phyloP scores from a whole-genome alignment of 2,329 filamentous ascomycete species.

The Aspergillus fumigatus region DNA sequence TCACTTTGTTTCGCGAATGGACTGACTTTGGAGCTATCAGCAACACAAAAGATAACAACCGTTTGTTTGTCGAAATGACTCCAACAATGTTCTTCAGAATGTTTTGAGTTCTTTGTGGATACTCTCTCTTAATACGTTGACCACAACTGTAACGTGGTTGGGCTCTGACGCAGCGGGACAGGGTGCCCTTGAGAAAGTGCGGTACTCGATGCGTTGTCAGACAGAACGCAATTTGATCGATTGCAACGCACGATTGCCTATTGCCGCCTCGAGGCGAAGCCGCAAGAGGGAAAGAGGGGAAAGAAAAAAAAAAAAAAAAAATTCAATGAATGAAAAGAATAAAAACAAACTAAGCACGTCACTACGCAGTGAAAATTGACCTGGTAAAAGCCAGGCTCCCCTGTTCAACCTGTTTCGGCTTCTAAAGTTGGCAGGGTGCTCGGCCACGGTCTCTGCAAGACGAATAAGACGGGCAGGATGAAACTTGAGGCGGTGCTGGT shows the following conservation, averaged over 20 bases:
- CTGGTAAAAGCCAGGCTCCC: conserved; percentile 19
- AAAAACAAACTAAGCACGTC: conserved; percentile 7
- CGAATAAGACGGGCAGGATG: conserved; percentile 10
- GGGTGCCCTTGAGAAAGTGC: conserved; percentile 31
- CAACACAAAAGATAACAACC: conserved; percentile 10
- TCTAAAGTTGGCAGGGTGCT: conserved; percentile 17
- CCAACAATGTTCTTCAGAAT: conserved; percentile 20
- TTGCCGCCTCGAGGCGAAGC: conserved; percentile 22
- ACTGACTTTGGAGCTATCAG: conserved; percentile 10
- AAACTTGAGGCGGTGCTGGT: conserved; percentile 29
- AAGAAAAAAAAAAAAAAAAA: too few relatives aligned
- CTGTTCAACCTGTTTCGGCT: conserved; percentile 13
- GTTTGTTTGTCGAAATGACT: conserved; percentile 21
- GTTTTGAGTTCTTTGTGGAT: conserved; percentile 31
- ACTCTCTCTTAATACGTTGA: conserved; percentile 24
- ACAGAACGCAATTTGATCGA: conserved; percentile 22
- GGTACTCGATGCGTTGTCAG: conserved; percentile 43
- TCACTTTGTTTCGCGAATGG: conserved; percentile 17
- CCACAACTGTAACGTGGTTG: conserved; percentile 40
- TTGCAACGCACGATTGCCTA: conserved; percentile 25
- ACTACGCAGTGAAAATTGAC: conserved; percentile 21
- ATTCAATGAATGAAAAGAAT: too few relatives aligned
- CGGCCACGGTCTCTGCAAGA: conserved; percentile 22
- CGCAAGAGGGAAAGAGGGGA: background rate
- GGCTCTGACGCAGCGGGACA: conserved; percentile 42